Percentiles rank a stretch among this genome's conserved stretches.
Conservation (phyloP, 2,329 filamentous ascomycete genomes). For the Neonectria sp. region DNA sequence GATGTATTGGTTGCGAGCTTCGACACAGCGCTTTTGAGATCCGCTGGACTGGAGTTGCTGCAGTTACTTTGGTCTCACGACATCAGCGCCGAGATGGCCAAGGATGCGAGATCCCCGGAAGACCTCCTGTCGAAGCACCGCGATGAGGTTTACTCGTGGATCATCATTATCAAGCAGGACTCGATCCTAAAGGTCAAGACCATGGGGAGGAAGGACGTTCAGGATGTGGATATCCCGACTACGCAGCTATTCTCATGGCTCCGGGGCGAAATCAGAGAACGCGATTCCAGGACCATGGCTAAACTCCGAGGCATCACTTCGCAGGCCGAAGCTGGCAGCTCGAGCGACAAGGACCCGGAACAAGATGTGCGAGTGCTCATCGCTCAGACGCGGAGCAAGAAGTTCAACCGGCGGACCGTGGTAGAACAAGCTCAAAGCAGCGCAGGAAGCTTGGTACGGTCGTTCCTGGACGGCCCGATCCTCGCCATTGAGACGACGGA, state of each 20-base stretch:
- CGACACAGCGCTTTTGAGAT: conserved; percentile 81
- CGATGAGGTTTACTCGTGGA: conserved; percentile 86
- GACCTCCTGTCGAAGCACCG: conserved; percentile 83
- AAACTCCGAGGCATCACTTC: conserved; percentile 55
- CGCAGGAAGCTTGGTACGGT: conserved; percentile 75
- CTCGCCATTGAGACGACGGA: conserved; percentile 92
- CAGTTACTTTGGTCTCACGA: conserved; percentile 85
- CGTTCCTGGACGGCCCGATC: conserved; percentile 84
- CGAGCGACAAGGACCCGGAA: conserved; percentile 59
- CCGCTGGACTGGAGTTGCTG: conserved; percentile 82
- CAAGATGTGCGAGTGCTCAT: conserved; percentile 90
- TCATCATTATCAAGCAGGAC: conserved; percentile 88
- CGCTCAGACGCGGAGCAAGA: conserved; percentile 88
- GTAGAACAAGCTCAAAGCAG: conserved; percentile 81
- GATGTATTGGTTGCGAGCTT: conserved; percentile 94
- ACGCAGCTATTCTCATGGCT: conserved; percentile 85
- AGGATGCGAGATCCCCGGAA: conserved; percentile 84
- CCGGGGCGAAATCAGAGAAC: conserved; percentile 84
- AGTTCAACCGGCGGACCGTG: conserved; percentile 89
- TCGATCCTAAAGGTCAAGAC: conserved; percentile 84
- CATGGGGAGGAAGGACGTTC: conserved; percentile 80
- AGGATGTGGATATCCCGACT: conserved; percentile 81
- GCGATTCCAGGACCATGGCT: conserved; percentile 73
- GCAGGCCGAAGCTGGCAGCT: conserved; percentile 49
- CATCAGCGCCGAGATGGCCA: conserved; percentile 90